phyloP scores from a whole-genome alignment of 768 basidiomycete genomes.

The Fomitopsis pulvina region DNA sequence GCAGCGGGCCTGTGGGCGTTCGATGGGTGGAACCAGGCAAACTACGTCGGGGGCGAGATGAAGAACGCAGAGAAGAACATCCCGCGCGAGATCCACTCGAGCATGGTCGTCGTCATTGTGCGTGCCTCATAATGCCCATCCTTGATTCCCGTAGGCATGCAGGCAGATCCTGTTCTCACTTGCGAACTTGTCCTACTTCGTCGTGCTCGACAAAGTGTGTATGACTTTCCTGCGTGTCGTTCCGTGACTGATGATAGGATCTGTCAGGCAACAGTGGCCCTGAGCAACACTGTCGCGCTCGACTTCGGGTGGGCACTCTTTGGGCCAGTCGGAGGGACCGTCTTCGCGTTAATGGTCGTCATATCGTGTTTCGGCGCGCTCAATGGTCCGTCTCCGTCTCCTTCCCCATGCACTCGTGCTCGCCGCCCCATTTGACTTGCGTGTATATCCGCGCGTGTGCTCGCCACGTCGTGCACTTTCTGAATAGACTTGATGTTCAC shows the following conservation, averaged over 20 bases:
- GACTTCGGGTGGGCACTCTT: conserved; percentile 89
- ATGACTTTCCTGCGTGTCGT: neutral
- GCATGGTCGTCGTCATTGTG: conserved; percentile 79
- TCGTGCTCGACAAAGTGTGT: conserved; percentile 77
- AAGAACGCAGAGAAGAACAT: conserved; percentile 77
- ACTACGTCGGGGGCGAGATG: conserved; percentile 90
- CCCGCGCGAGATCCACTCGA: conserved; percentile 80
- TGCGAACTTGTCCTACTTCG: conserved; percentile 90
- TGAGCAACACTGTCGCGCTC: conserved; percentile 81
- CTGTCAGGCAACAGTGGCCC: conserved; percentile 50
- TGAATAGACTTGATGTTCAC: conserved; percentile 61
- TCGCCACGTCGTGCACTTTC: no score
- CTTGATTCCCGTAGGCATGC: no score
- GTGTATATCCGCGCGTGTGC: no score
- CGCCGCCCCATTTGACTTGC: no score
- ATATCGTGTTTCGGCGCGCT: conserved; percentile 96
- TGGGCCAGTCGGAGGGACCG: conserved; percentile 76
- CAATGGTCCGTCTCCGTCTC: conserved; percentile 63
- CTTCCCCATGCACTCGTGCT: neutral
- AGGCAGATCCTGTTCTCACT: conserved; percentile 71
- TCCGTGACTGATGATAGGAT: no score
- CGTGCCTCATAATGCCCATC: conserved; percentile 19
- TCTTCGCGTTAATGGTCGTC: conserved; percentile 89
- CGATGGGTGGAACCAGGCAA: conserved; percentile 93
- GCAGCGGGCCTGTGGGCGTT: conserved; percentile 83